Evolutionary conservation across 495 filamentous ascomycete species (phyloP).

Genomic region (Penicillium roqueforti): DNA sequence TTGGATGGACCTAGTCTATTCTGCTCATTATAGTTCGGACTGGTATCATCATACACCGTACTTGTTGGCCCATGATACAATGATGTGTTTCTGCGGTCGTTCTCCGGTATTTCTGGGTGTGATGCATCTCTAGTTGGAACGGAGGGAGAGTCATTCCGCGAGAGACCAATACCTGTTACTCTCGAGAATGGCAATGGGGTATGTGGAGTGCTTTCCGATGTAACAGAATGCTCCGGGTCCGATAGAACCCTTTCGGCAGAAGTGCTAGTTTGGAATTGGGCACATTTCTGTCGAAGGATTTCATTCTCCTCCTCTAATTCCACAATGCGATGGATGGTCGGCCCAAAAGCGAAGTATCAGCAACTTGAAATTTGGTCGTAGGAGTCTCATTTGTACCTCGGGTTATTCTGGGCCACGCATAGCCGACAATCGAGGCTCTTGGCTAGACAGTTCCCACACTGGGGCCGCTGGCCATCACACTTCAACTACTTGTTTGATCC

Average conservation of each 20-base stretch:
- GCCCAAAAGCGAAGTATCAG: slow-evolving; percentile 7
- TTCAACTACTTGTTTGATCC: slow-evolving; percentile 20
- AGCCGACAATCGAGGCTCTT: slow-evolving; percentile 23
- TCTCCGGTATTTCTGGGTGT: slow-evolving; percentile 23
- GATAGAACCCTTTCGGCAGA: not conserved
- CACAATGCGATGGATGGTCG: slow-evolving; percentile 27
- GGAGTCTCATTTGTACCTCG: slow-evolving; percentile 14
- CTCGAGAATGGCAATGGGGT: slow-evolving; percentile 2
- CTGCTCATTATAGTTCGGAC: slow-evolving; percentile 8
- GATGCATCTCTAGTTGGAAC: slow-evolving; percentile 12
- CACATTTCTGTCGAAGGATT: slow-evolving; percentile 16
- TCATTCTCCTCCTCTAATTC: slow-evolving; percentile 29
- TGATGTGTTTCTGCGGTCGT: slow-evolving; percentile 17
- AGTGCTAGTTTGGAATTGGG: slow-evolving; percentile 1
- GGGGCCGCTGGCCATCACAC: slow-evolving; percentile 26
- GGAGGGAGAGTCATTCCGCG: slow-evolving; percentile 11
- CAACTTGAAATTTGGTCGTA: not conserved
- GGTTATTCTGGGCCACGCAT: slow-evolving; percentile 17
- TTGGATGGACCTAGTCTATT: slow-evolving; percentile 5
- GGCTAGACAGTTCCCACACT: slow-evolving; percentile 24
- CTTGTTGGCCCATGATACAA: slow-evolving; percentile 33
- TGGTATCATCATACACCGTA: slow-evolving; percentile 28
- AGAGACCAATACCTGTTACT: slow-evolving; percentile 4
- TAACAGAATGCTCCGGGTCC: slow-evolving; percentile 5
- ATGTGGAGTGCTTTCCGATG: slow-evolving; percentile 6